Conservation (phyloP, 2,329 filamentous ascomycete species). For the Alternaria brassicicola region DNA sequence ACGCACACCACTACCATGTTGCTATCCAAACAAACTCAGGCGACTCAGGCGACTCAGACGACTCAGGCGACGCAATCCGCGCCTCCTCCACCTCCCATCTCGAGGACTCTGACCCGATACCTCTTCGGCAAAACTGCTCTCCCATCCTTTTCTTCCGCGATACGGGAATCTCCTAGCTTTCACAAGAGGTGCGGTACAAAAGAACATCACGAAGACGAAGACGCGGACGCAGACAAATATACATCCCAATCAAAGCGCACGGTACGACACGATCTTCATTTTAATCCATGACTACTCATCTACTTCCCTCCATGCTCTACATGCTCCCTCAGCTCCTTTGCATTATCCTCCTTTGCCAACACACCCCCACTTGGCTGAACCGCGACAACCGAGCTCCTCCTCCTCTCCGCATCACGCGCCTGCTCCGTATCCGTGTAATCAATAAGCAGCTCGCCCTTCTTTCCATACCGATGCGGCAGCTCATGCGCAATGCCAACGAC, state of each 20-base stretch:
- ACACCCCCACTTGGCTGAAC: constrained; percentile 7
- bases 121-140: background rate
- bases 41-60: background rate
- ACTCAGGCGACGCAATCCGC: background rate
- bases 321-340: constrained; percentile 9
- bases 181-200: background rate
- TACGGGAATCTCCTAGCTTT: background rate
- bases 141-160: background rate
- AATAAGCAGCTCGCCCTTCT: constrained; percentile 63
- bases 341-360: constrained; percentile 7
- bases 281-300: background rate
- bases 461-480: constrained; percentile 63
- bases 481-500: constrained; percentile 58
- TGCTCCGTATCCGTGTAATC: constrained; percentile 54
- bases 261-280: background rate
- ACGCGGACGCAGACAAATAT: background rate
- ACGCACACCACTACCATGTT: background rate
- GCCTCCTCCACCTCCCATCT: background rate
- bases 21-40: background rate
- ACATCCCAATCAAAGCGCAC: background rate
- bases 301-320: constrained; percentile 3
- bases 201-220: too few relatives aligned
- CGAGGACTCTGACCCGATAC: background rate
- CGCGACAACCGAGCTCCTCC: constrained; percentile 36
- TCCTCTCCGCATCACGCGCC: constrained; percentile 35